Percentiles rank a stretch among this genome's conserved stretches.
Evolutionary conservation across 2,329 filamentous ascomycete genomes (phyloP).

Genomic region (Didymella exigua): DNA sequence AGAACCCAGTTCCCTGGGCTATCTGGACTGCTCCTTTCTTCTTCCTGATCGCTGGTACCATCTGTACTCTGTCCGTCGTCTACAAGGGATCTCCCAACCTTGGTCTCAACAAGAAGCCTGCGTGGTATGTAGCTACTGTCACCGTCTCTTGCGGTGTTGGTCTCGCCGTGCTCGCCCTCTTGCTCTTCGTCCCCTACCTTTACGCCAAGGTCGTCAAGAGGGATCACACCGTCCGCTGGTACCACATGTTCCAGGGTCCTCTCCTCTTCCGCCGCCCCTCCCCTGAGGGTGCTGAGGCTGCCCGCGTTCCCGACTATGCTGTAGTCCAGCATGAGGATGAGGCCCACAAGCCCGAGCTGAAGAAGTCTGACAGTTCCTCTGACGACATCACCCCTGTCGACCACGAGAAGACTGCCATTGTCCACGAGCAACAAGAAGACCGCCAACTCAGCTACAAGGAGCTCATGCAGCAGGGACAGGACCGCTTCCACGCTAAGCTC

Average conservation of each 20-base stretch:
- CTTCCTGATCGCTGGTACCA: constrained; percentile 75
- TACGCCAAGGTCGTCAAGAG: constrained; percentile 71
- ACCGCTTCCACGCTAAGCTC: constrained; percentile 67
- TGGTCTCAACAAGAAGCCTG: constrained; percentile 68
- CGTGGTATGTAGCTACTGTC: constrained; percentile 70
- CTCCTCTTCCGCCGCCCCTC: constrained; percentile 61
- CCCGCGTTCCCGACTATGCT: constrained; percentile 74
- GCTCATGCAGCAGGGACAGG: constrained; percentile 62
- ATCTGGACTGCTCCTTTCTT: constrained; percentile 76
- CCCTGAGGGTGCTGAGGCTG: constrained; percentile 59
- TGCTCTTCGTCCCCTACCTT: constrained; percentile 77
- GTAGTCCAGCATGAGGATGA: constrained; percentile 69
- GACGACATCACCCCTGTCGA: constrained; percentile 32
- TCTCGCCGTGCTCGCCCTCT: constrained; percentile 62
- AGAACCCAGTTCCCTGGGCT: constrained; percentile 73
- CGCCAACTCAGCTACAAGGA: constrained; percentile 65
- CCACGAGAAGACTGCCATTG: constrained; percentile 37
- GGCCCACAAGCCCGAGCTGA: constrained; percentile 35
- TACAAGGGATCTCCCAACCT: constrained; percentile 79
- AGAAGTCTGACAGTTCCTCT: constrained; percentile 40
- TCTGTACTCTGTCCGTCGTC: constrained; percentile 78
- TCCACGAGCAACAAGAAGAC: constrained; percentile 58
- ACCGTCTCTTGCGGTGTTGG: constrained; percentile 68
- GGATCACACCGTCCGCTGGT: constrained; percentile 69
- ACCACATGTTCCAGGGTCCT: constrained; percentile 66